phyloP scores from a whole-genome alignment of 2,329 filamentous ascomycete species.

The Calonectria pauciramosa region DNA sequence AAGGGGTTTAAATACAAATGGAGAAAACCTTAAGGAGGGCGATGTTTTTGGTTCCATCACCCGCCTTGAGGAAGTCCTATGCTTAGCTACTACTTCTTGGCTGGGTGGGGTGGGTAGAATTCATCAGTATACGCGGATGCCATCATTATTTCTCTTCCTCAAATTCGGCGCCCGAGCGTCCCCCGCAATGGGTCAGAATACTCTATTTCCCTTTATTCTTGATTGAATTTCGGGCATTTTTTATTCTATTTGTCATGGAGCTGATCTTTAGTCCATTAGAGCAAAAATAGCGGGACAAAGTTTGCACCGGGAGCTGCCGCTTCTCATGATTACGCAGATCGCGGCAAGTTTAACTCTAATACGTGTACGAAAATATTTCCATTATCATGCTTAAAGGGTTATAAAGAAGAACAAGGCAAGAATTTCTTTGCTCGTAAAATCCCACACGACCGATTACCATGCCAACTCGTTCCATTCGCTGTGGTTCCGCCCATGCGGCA shows the following conservation, averaged over 20 bases:
- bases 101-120: too few relatives aligned
- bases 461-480: background rate
- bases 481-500: background rate
- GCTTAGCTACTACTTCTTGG: too few relatives aligned
- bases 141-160: background rate
- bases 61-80: background rate
- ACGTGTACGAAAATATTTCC: background rate
- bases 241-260: background rate
- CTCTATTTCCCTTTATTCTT: background rate
- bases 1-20: too few relatives aligned
- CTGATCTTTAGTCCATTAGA: background rate
- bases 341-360: constrained; percentile 3
- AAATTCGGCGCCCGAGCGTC: background rate
- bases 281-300: background rate
- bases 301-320: background rate
- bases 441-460: background rate
- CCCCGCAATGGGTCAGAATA: background rate
- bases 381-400: background rate
- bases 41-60: background rate
- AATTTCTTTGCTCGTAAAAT: background rate
- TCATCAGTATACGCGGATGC: too few relatives aligned
- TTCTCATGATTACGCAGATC: background rate
- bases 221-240: background rate
- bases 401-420: too few relatives aligned
- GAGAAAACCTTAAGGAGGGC: too few relatives aligned